Evolutionary conservation across 2,329 filamentous ascomycete species (phyloP).

Genomic region (Pleurostoma richardsiae): DNA sequence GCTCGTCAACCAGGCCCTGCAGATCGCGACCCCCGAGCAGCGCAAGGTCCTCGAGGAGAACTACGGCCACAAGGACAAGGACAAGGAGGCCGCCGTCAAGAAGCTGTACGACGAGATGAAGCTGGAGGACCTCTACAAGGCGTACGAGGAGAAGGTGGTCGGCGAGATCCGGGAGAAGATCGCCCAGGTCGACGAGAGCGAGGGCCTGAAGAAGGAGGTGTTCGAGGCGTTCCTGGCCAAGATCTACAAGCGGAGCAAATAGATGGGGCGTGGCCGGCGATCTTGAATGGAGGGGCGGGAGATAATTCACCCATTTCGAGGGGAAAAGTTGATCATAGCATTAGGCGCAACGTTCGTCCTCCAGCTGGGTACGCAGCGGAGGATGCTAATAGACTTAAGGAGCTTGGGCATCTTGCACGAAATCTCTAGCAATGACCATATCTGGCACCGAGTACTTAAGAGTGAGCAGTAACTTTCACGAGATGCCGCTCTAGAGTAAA

Average conservation of each 20-base stretch:
- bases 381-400: too few relatives aligned
- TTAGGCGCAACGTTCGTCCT: too few relatives aligned
- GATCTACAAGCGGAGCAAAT: conserved; percentile 98
- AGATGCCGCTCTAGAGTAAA: too few relatives aligned
- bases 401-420: too few relatives aligned
- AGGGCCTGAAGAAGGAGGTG: conserved; percentile 83
- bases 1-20: conserved; percentile 92
- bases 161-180: conserved; percentile 74
- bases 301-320: conserved; percentile 1
- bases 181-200: conserved; percentile 72
- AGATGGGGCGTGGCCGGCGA: conserved; percentile 22
- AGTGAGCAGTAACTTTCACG: too few relatives aligned
- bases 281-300: too few relatives aligned
- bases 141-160: conserved; percentile 86
- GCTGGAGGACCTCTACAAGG: conserved; percentile 76
- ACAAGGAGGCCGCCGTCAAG: conserved; percentile 82
- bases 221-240: conserved; percentile 89
- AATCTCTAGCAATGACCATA: too few relatives aligned
- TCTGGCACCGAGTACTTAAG: too few relatives aligned
- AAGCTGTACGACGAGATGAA: conserved; percentile 80
- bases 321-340: conserved; percentile 5
- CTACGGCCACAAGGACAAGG: conserved; percentile 87
- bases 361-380: too few relatives aligned
- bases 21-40: conserved; percentile 77
- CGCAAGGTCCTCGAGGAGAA: conserved; percentile 82